Conservation (phyloP, 2,329 filamentous ascomycete genomes). For the Stachybotrys elegans region DNA sequence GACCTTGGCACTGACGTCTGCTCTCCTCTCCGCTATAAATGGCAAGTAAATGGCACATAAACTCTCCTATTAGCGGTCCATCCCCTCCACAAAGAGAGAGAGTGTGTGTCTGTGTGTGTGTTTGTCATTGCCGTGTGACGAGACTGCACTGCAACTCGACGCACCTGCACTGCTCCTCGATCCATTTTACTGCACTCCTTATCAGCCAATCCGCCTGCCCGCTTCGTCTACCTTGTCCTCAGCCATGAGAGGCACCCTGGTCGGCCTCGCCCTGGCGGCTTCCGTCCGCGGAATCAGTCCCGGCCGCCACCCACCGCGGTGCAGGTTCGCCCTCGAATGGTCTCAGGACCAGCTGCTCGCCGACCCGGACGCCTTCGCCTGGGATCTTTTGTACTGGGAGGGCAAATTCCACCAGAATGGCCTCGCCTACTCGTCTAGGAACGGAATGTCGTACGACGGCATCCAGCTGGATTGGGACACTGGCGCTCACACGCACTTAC, state of each 20-base stretch:
- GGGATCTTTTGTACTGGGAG: constrained; percentile 36
- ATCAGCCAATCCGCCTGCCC: no score
- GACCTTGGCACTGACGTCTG: no score
- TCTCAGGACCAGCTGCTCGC: constrained; percentile 21
- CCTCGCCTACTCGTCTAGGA: constrained; percentile 32
- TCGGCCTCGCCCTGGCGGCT: no score
- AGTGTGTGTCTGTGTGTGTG: no score
- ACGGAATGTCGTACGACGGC: constrained; percentile 37
- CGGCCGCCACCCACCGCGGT: constrained; percentile 13
- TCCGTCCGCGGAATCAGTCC: constrained; percentile 1
- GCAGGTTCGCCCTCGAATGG: constrained; percentile 24
- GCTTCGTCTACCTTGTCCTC: constrained; percentile 3
- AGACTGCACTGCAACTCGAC: no score
- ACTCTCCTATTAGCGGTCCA: no score
- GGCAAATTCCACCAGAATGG: constrained; percentile 37
- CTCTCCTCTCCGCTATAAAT: no score
- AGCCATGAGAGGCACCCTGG: constrained; percentile 1
- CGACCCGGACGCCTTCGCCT: constrained; percentile 24
- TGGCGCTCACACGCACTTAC: constrained; percentile 26
- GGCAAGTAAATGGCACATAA: no score
- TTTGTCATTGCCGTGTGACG: no score
- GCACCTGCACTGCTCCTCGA: no score
- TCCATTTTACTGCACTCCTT: no score
- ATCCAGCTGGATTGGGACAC: constrained; percentile 31
- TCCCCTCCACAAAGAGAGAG: no score